Evolutionary conservation across 805 yeast genomes (phyloP).

Genomic region (Kluyveromyces wickerhamii): DNA sequence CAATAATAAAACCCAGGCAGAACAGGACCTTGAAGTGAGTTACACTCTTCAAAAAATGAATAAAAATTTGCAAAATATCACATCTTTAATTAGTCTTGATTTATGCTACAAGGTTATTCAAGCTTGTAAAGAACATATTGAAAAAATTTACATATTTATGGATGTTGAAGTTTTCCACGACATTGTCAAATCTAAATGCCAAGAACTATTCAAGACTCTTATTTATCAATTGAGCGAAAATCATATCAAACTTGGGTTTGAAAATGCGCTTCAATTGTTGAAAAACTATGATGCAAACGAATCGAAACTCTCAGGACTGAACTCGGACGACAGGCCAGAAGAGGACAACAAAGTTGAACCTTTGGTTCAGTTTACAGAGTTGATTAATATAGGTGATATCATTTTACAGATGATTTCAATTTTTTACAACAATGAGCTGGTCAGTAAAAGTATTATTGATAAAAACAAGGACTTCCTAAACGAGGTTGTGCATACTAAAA

Average conservation of each 20-base stretch:
- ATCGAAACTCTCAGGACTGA: constrained; percentile 27
- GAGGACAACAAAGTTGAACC: constrained; percentile 56
- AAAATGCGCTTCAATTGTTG: constrained; percentile 64
- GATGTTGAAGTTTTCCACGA: constrained; percentile 26
- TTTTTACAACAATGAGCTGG: constrained; percentile 80
- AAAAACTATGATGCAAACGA: constrained; percentile 59
- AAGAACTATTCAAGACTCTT: constrained; percentile 61
- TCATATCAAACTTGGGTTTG: constrained; percentile 84
- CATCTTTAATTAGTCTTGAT: constrained; percentile 71
- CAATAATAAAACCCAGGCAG: constrained; percentile 18
- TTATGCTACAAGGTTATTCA: constrained; percentile 64
- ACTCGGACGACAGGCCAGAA: constrained; percentile 27
- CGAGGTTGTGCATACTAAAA: constrained; percentile 69
- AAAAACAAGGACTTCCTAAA: constrained; percentile 71
- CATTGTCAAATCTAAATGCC: constrained; percentile 30
- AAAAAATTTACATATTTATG: constrained; percentile 45
- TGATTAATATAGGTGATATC: constrained; percentile 87
- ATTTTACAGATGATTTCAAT: constrained; percentile 88
- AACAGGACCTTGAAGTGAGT: constrained; percentile 49
- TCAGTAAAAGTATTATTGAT: constrained; percentile 46
- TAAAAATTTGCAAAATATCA: constrained; percentile 67
- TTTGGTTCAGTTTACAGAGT: constrained; percentile 74
- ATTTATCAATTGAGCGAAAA: constrained; percentile 53
- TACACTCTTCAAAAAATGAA: constrained; percentile 74
- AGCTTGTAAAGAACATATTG: constrained; percentile 56